Percentiles rank a stretch among this genome's conserved stretches.
These are phyloP conservation scores for Parasitella parasitica DNA, from an alignment of 371 early-diverging fungal species.

Conservation along the genomic window DNA sequence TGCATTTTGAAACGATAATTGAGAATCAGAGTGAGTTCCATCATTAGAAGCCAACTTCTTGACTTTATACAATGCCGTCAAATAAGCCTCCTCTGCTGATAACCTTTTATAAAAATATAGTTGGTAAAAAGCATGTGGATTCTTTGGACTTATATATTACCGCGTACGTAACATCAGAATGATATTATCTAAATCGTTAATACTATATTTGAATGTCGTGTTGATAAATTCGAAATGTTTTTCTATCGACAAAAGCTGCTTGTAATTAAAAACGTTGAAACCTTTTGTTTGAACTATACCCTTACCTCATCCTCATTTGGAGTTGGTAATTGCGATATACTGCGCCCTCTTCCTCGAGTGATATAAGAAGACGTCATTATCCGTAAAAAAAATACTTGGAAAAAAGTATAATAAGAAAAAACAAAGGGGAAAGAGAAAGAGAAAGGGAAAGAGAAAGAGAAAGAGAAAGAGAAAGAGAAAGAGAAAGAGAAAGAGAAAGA, in stretches of 20 bases:
- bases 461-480: neutral
- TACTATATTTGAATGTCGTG: constrained; percentile 40
- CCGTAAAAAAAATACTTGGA: neutral
- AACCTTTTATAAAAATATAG: neutral
- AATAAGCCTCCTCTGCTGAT: constrained; percentile 46
- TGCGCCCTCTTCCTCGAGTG: constrained; percentile 10
- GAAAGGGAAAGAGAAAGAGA: neutral
- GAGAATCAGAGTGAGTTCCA: constrained; percentile 2
- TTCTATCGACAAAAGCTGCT: constrained; percentile 23
- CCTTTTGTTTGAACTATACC: neutral
- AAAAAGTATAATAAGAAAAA: no score
- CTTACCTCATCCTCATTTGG: constrained; percentile 14
- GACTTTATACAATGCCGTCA: constrained; percentile 29
- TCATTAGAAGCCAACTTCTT: constrained; percentile 24
- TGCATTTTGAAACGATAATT: constrained; percentile 27
- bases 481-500: neutral
- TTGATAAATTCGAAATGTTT: constrained; percentile 41
- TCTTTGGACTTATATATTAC: constrained; percentile 16
- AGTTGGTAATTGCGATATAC: constrained; percentile 6
- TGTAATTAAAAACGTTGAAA: neutral
- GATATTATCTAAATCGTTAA: constrained; percentile 40
- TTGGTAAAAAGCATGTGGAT: neutral
- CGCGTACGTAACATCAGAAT: constrained; percentile 35
- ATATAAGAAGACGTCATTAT: constrained; percentile 8
- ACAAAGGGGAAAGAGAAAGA: neutral